Base-by-base conservation (phyloP, 1,284 basidiomycete species). In the Phylloboletellus chloephorus region DNA sequence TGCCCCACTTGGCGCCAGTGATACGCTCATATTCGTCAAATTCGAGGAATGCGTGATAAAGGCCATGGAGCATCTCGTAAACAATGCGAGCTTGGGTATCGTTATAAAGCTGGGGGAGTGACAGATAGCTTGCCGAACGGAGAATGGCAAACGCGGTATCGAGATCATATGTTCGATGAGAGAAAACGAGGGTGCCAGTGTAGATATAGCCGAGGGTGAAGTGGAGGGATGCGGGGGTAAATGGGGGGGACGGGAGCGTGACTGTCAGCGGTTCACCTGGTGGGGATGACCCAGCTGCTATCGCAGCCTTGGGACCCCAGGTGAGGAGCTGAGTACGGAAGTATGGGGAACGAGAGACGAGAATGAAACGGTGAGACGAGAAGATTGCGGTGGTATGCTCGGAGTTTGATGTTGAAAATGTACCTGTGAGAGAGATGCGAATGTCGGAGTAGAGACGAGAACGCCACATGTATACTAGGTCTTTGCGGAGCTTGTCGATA, bases 401-500 rank as follows among this genome's bases (percentile, higher is more conserved):
- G 43, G 82, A 79, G 39, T 78, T 77, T 2, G 68, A 66, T 11
- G 70, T 72, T 8, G 71, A 74, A 52, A 81, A 79, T 34, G 73
- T 74, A 28, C 80, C 81, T 0, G 76, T 75, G 42, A 93, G 76
- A 1, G 83, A 74, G 45, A 97, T 83, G 39, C 82, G 78, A 12
- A 93, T 79, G 63, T 97, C 93, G 2, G 88, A 88, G 64, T 93
- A 97, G 10, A 97, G 78, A 41, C 91, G 80, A 12, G 86, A 89
- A 20, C 92, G 71, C 93, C 93, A 96, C 90, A 94, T 94, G 70
- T 87, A 96, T 20, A 94, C 88, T 23, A 96, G 72, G 60, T 96
- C 93, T 63, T 92, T 86, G 41, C 82, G 73, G 3, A 95, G 78
- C 63, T 93, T 93, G 67, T 94, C 89, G 38, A 89, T 67, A n/a